Evolutionary conservation across 768 basidiomycete species (phyloP).

Genomic region (Mycena vitilis): DNA sequence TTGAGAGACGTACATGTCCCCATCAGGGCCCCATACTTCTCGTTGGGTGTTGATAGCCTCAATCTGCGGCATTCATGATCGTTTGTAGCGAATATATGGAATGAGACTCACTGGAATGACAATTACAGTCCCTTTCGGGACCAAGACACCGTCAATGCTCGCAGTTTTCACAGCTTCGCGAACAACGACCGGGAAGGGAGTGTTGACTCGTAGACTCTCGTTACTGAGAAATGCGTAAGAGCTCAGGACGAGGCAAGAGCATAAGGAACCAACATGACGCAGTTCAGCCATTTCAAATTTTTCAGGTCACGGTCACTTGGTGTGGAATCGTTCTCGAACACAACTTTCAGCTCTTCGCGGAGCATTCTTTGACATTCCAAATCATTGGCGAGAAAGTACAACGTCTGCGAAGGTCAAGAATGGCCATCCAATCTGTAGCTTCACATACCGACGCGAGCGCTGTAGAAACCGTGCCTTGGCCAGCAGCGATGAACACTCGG

Average conservation of each 20-base stretch:
- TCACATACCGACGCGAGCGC: conserved; percentile 19
- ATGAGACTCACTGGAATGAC: no score
- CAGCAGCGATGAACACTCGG: no score
- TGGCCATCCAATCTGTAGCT: conserved; percentile 54
- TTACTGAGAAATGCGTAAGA: conserved; percentile 39
- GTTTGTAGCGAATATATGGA: no score
- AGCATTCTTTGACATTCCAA: conserved; percentile 61
- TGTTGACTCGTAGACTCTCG: conserved; percentile 54
- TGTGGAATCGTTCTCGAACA: conserved; percentile 47
- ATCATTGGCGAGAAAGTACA: conserved; percentile 66
- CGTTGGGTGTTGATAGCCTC: no score
- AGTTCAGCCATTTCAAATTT: conserved; percentile 53
- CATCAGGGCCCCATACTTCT: no score
- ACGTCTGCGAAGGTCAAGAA: conserved; percentile 59
- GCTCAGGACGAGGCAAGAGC: conserved; percentile 50
- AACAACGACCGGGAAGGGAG: conserved; percentile 54
- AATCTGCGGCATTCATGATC: no score
- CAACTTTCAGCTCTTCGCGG: conserved; percentile 60
- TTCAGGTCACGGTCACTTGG: conserved; percentile 55
- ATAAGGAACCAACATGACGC: conserved; percentile 48
- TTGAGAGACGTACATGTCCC: no score
- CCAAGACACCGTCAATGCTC: no score
- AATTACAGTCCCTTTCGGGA: no score
- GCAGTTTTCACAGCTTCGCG: conserved; percentile 31
- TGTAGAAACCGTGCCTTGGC: no score